Evolutionary conservation across 2,329 filamentous ascomycete species (phyloP).

Genomic region (Ilyonectria mors-panacis): DNA sequence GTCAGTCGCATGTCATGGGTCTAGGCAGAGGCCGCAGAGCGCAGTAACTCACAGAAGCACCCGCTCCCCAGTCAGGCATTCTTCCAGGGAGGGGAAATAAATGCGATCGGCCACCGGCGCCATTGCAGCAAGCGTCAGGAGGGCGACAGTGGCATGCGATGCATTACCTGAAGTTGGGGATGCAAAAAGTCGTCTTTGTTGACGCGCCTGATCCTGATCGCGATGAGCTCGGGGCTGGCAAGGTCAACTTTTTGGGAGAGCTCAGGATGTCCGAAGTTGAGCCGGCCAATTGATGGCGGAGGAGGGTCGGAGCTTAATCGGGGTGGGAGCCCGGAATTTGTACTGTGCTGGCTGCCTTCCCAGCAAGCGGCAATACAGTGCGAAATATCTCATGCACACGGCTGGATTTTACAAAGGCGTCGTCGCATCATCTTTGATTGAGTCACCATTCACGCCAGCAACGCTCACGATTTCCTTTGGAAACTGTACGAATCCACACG

Average conservation of each 20-base stretch:
- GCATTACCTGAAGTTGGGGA: slow-evolving; percentile 55
- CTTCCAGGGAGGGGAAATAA: slow-evolving; percentile 89
- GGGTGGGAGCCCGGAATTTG: slow-evolving; percentile 16
- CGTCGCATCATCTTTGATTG: slow-evolving; percentile 42
- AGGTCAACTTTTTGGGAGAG: slow-evolving; percentile 51
- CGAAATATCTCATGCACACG: neutral
- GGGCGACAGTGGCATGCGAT: slow-evolving; percentile 55
- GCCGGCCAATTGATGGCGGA: slow-evolving; percentile 37
- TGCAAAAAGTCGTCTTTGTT: slow-evolving; percentile 49
- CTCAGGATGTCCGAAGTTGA: slow-evolving; percentile 48
- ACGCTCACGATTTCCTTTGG: slow-evolving; percentile 18
- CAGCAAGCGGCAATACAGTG: neutral
- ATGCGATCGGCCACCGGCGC: slow-evolving; percentile 77
- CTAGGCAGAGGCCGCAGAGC: slow-evolving; percentile 12
- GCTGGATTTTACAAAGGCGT: slow-evolving; percentile 26
- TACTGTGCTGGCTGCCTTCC: slow-evolving; percentile 35
- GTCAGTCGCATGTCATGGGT: slow-evolving; percentile 44
- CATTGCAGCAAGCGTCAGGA: slow-evolving; percentile 74
- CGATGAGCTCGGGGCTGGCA: slow-evolving; percentile 47
- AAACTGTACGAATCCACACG: neutral
- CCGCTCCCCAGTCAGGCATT: slow-evolving; percentile 85
- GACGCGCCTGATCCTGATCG: slow-evolving; percentile 52
- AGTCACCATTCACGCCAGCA: slow-evolving; percentile 41
- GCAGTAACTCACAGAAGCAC: slow-evolving; percentile 79
- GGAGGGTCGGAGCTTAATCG: slow-evolving; percentile 43